Base-by-base conservation (phyloP, 1,139 yeast species). In the Scheffersomyces insectosa region DNA sequence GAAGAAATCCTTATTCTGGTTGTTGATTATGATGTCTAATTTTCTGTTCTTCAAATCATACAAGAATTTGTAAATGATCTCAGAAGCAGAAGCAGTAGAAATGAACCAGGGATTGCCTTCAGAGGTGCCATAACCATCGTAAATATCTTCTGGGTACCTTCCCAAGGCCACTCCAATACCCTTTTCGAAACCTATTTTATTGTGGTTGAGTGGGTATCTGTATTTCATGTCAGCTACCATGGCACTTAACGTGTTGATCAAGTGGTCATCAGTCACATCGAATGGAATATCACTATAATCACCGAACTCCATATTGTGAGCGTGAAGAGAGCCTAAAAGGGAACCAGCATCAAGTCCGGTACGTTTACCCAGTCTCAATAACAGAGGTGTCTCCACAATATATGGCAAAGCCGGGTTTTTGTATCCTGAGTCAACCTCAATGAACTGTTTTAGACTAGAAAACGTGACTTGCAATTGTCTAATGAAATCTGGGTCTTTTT, bases 71-170 rank as follows among this genome's bases (percentile, higher is more conserved):
- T 62, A 78, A 32, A 84, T 55, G 8, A 79, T 58, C 54, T 85
- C 89, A 1, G 95, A 78, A 1, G 93, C 91, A 3, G 93, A 74
- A 0, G 93, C 82, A 0, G 97, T 91, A 16, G 95, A 76, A 46
- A 93, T 77, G 60, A 91, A 91, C 99, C 98, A 93, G 2, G 99
- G 98, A 57, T 93, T 93, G 2, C 97, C 98, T 52, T 82, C 85
- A 12, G 85, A 74, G 0, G 77, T 71, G 0, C 82, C 84, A 47
- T 76, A 70, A 0, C 98, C 98, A 63, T 91, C 87, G 62, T 93
- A 93, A 10, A 86, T 65, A 65, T 93, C 99, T 58, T 91, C 98
- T 0, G 97, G 97, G 58, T 93, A 93, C 56, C 99, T 72, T 2
- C 99, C 99, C 39, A 91, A 66, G 0, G 88, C 96, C 35, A 85